Conservation (phyloP, 352 stramenopile genomes). For the Phytophthora citrophthora region DNA sequence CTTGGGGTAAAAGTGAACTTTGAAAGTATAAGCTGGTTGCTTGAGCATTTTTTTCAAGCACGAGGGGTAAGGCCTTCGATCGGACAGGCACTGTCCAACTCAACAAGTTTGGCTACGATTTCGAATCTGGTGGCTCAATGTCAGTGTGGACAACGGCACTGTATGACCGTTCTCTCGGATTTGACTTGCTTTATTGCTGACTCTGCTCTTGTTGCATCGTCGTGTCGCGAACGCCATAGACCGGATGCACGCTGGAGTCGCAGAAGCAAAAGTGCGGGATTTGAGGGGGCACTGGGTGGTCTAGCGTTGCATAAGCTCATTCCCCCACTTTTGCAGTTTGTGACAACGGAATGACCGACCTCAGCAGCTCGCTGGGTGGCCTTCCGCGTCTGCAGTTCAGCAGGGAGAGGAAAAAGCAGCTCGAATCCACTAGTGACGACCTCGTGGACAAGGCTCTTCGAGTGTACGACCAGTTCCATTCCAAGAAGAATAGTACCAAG, state of each 20-base stretch:
- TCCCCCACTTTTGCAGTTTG: constrained; percentile 21
- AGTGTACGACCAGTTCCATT: constrained; percentile 66
- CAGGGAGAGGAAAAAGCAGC: constrained; percentile 38
- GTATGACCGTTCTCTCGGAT: constrained; percentile 15
- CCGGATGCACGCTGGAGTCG: constrained; percentile 10
- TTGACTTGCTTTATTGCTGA: constrained; percentile 14
- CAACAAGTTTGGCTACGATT: neutral
- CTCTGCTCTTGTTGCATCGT: constrained; percentile 22
- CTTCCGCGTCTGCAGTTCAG: constrained; percentile 49
- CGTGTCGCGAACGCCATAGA: constrained; percentile 23
- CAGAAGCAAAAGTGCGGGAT: constrained; percentile 22
- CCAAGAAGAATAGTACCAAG: constrained; percentile 23
- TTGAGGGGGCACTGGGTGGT: constrained; percentile 23
- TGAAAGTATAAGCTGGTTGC: neutral
- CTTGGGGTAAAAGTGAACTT: neutral
- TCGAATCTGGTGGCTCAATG: neutral
- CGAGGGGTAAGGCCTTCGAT: neutral
- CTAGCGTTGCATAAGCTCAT: constrained; percentile 27
- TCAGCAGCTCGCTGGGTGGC: constrained; percentile 27
- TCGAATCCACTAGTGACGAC: constrained; percentile 60
- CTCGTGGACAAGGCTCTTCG: constrained; percentile 62
- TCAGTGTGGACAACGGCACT: neutral
- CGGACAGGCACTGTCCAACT: neutral
- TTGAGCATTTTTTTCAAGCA: neutral
- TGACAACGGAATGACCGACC: constrained; percentile 15